phyloP scores from a whole-genome alignment of 164 flowering plant species.

The Umbellularia californica region DNA sequence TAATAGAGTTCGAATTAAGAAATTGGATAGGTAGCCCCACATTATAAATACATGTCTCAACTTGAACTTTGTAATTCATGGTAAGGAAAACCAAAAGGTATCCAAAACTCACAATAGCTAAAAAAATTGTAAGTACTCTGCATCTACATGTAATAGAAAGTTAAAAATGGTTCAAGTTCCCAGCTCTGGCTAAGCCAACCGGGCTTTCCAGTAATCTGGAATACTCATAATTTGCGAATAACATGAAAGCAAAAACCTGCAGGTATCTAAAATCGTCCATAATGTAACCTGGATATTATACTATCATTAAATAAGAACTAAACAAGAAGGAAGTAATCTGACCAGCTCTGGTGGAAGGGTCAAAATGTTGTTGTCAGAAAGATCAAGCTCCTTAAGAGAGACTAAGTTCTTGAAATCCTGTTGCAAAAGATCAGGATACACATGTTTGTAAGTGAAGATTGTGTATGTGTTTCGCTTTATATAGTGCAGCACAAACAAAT shows the following conservation, averaged over 20 bases:
- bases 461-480: not conserved
- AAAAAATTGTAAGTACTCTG: not conserved
- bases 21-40: no score
- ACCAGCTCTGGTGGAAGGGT: constrained; percentile 84
- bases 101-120: not conserved
- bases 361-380: constrained; percentile 75
- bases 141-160: not conserved
- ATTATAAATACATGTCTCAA: no score
- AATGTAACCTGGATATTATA: not conserved
- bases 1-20: no score
- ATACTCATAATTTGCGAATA: not conserved
- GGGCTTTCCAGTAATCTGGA: not conserved
- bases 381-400: constrained; percentile 69
- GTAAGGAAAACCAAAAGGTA: not conserved
- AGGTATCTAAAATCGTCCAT: not conserved
- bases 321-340: constrained; percentile 14
- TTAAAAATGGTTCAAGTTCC: not conserved
- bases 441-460: no score
- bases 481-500: no score
- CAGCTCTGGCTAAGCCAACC: not conserved
- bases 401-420: constrained; percentile 71
- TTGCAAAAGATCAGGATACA: constrained; percentile 8
- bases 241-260: not conserved
- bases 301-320: not conserved
- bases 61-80: not conserved